Evolutionary conservation across 345 rosid genomes (phyloP), one percentile per base, ranked within the genome.

Genomic region (Iberis pinnata): DNA sequence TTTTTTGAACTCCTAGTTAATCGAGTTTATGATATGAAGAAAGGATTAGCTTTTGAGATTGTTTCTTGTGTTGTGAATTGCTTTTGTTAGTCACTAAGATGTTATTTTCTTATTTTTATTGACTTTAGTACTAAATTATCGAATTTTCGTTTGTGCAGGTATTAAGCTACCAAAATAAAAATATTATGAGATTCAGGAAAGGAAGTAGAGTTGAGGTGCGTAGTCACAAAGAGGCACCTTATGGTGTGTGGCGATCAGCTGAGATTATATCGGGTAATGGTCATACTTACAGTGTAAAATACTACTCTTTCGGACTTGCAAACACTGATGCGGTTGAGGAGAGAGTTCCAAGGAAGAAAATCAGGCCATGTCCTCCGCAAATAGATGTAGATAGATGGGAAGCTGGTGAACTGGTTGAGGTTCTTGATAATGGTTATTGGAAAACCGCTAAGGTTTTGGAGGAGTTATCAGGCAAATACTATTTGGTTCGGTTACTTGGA

Each of bases 361-460:
- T 80, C 18, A 78, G 95, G 70, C 95, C 95, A 10, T 70, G 78
- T 58, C 89, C 89, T 18, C 89, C 89, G 0, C 78, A 73, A 26
- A 63, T 77, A 12, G 71, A 38, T 57, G 64, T 33, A 7, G 74
- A 39, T 37, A 33, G 56, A 43, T 85, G 82, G 85, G 78, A 61
- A 25, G 24, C 73, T 24, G 89, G 95, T 67, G 79, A 80, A 36
- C 8, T 82, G 18, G 78, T 82, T 1, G 95, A 85, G 74, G 83
- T 71, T 40, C 66, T 76, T 60, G 76, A 78, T 47, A 58, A 73
- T 56, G 45, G 58, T 27, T 74, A 73, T 16, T 85, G 95, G 95
- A 80, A 75, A 73, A 65, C 70, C 43, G 84, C 95, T 27, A 68
- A 64, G 4, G 63, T 85, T 8, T 27, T 66, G 18, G 55, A 72